Base-by-base conservation (phyloP, 2,329 filamentous ascomycete genomes). In the Pestalotiopsis sp. region DNA sequence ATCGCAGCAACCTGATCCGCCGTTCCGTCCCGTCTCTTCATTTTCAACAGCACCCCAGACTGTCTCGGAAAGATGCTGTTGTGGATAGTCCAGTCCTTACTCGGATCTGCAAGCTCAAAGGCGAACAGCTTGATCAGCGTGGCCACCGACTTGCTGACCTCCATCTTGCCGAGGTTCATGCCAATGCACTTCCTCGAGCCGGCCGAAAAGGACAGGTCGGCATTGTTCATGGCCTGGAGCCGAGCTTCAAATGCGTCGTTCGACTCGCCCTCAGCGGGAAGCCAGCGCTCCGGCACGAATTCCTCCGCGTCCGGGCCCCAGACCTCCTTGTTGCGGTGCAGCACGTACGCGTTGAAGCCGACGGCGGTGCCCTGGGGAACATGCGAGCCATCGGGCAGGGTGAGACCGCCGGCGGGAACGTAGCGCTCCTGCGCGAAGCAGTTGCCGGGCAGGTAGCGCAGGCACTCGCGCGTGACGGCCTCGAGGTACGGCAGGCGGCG, bases 191-290 rank as follows among this genome's bases (percentile, higher is more conserved):
- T 49, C 4, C 69, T 60, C 23, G 56, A 49, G 20, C 69, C 69
- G 4, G 58, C 69, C 5, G 64, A 64, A 38, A 70, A 70, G 1
- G 69, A 58, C 17, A 70, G 58, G 39, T 70, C 69, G 1, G 80
- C 81, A 0, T 82, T 83, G 69, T 84, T 85, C 87, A 89, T 89
- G 71, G 85, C 83, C 73, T 80, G 82, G 6, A 87, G 78, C 71
- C 84, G 80, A 27, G 80, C 81, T 0, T 84, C 78, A 41, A 77
- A 77, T 0, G 13, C 65, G 4, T 49, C 39, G 66, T 69, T 49
- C 41, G 73, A 73, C 4, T 74, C 68, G 12, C 65, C 75, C 67
- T 80, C 79, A 7, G 66, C 65, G 41, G 72, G 69, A 12, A 84
- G 71, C 82, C 82, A 85, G 27, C 83, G 75, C 67, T 82, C 81